phyloP scores from a whole-genome alignment of 2,329 filamentous ascomycete species.

The Penicillium italicum region DNA sequence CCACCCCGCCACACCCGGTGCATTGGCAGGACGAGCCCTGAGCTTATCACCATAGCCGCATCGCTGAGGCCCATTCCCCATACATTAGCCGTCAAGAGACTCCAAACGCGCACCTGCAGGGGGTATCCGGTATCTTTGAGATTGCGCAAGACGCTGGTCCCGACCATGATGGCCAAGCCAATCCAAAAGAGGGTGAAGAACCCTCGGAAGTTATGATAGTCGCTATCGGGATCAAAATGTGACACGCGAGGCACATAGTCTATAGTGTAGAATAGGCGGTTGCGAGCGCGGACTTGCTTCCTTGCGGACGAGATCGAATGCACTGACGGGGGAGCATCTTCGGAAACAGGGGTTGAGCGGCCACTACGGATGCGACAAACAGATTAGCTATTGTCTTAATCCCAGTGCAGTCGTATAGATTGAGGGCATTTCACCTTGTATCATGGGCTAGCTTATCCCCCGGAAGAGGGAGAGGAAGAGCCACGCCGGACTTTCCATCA shows the following conservation, averaged over 20 bases:
- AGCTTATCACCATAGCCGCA: slow-evolving; percentile 76
- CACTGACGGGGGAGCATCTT: slow-evolving; percentile 88
- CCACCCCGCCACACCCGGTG: slow-evolving; percentile 64
- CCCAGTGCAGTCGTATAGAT: neutral
- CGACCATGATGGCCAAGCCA: slow-evolving; percentile 90
- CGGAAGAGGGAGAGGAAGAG: slow-evolving; percentile 23
- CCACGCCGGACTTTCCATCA: slow-evolving; percentile 21
- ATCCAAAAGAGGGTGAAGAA: slow-evolving; percentile 99
- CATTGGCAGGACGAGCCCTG: slow-evolving; percentile 67
- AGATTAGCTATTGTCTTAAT: slow-evolving; percentile 4
- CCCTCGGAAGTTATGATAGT: slow-evolving; percentile 90
- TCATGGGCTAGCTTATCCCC: slow-evolving; percentile 32
- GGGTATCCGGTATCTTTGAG: slow-evolving; percentile 90
- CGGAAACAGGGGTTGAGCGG: slow-evolving; percentile 74
- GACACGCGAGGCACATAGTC: slow-evolving; percentile 88
- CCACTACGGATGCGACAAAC: slow-evolving; percentile 55
- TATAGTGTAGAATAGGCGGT: slow-evolving; percentile 86
- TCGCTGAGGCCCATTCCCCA: slow-evolving; percentile 83
- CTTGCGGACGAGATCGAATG: slow-evolving; percentile 81
- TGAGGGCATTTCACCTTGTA: slow-evolving; percentile 32
- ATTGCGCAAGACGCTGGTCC: slow-evolving; percentile 89
- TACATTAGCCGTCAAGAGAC: slow-evolving; percentile 80
- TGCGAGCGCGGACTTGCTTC: slow-evolving; percentile 75
- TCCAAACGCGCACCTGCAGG: slow-evolving; percentile 81
- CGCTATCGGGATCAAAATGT: slow-evolving; percentile 88